phyloP scores from a whole-genome alignment of 345 rosid species.

The Alliaria petiolata region DNA sequence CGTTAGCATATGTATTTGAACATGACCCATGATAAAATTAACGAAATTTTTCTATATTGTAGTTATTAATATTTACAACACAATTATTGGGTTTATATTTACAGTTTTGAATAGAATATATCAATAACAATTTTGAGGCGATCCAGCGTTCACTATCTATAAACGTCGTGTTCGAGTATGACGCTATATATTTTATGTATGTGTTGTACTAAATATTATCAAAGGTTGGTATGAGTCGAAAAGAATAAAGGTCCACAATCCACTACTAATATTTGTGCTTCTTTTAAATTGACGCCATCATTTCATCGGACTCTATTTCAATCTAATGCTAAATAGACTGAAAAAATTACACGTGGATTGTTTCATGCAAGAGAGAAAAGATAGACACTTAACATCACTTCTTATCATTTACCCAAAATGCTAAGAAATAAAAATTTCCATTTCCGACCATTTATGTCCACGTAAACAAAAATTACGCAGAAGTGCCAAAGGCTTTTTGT shows the following conservation, averaged over 20 bases:
- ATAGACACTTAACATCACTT: slow-evolving; percentile 18
- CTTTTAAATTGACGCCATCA: slow-evolving; percentile 13
- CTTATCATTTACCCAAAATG: slow-evolving; percentile 24
- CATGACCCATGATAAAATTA: background rate
- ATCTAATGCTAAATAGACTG: background rate
- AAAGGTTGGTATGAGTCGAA: background rate
- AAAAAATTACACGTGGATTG: slow-evolving; percentile 12
- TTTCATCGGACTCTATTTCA: slow-evolving; percentile 9
- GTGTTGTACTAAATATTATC: background rate
- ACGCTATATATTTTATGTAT: background rate
- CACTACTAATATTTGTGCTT: background rate
- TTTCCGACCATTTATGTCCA: slow-evolving; percentile 9
- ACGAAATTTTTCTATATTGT: background rate
- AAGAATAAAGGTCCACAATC: slow-evolving; percentile 7
- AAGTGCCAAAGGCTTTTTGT: background rate
- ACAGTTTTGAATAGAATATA: background rate
- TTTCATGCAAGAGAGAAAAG: background rate
- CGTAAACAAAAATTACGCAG: background rate
- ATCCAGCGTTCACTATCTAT: no score
- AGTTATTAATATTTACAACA: no score
- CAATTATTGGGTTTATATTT: background rate
- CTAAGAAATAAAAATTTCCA: background rate
- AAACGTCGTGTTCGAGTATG: background rate
- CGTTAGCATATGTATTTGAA: background rate
- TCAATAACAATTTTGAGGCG: background rate